Evolutionary conservation across 495 filamentous ascomycete species (phyloP).

Genomic region (Penicillium soppii): DNA sequence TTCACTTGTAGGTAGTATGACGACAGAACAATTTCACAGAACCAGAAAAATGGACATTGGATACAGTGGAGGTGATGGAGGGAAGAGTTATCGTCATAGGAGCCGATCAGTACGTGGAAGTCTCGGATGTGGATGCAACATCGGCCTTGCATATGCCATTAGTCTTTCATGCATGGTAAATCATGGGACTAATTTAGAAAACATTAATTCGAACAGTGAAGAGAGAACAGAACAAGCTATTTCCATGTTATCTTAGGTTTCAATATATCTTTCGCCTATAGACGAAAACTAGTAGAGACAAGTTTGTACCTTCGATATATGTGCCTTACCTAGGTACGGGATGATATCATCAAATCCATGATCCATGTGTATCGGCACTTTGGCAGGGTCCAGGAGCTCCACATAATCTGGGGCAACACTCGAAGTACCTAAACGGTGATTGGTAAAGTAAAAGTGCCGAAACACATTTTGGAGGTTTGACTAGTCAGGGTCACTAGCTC

Average conservation of each 20-base stretch:
- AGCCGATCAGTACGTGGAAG: slow-evolving; percentile 6
- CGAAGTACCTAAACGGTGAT: not conserved
- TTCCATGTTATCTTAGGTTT: no score
- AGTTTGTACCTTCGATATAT: not conserved
- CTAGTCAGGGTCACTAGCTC: no score
- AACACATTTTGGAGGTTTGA: not conserved
- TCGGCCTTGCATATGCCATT: slow-evolving; percentile 4
- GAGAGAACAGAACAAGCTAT: no score
- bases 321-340: no score
- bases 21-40: not conserved
- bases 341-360: no score
- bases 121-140: slow-evolving; percentile 10
- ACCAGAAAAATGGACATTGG: not conserved
- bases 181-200: not conserved
- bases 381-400: not conserved
- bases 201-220: no score
- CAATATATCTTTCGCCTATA: not conserved
- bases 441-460: slow-evolving; percentile 1
- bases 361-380: not conserved
- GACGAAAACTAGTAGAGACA: not conserved
- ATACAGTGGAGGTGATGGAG: not conserved
- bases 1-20: not conserved
- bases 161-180: slow-evolving; percentile 2
- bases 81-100: slow-evolving; percentile 7
- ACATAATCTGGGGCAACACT: not conserved